These are phyloP conservation scores for Rhodotorula diobovata DNA, from an alignment of 768 basidiomycete genomes.

Conservation along the genomic window DNA sequence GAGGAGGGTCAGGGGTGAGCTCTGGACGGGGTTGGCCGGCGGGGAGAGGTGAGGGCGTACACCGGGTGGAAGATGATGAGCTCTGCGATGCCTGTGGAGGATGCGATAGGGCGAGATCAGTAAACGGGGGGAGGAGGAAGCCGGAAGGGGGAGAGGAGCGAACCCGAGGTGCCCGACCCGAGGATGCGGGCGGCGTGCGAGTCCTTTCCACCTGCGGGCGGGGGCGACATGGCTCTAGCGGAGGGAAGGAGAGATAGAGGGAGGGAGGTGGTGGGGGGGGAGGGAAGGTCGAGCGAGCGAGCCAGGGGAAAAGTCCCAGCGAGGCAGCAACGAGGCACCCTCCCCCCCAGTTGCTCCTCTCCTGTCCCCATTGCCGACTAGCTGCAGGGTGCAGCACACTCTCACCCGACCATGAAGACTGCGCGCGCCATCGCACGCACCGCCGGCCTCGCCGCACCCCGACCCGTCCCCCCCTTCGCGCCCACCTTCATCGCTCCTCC, in stretches of 20 bases:
- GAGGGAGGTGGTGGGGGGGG: too few relatives aligned
- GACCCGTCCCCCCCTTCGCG: neutral
- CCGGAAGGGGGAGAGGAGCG: constrained; percentile 39
- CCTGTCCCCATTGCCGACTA: neutral
- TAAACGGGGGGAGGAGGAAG: neutral
- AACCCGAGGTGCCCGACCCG: constrained; percentile 88
- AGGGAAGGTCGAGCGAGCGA: too few relatives aligned
- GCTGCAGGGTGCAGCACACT: neutral
- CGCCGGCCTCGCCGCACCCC: neutral
- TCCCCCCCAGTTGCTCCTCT: too few relatives aligned
- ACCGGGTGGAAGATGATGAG: constrained; percentile 58
- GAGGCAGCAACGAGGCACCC: too few relatives aligned
- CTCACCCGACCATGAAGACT: constrained; percentile 7
- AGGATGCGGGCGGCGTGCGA: constrained; percentile 84
- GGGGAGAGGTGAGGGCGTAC: neutral
- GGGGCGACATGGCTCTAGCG: constrained; percentile 53
- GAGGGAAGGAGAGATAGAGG: neutral
- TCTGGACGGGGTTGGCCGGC: too few relatives aligned
- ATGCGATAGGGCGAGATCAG: neutral
- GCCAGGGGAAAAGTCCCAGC: neutral
- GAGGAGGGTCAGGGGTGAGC: neutral
- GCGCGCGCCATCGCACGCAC: constrained; percentile 11
- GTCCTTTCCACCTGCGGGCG: constrained; percentile 60
- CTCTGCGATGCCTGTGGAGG: constrained; percentile 77
- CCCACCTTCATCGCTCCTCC: neutral